Percentiles rank a stretch among this genome's conserved stretches.
These are phyloP conservation scores for Microcyclospora pomicola DNA, from an alignment of 2,329 filamentous ascomycete genomes.

Conservation along the genomic window DNA sequence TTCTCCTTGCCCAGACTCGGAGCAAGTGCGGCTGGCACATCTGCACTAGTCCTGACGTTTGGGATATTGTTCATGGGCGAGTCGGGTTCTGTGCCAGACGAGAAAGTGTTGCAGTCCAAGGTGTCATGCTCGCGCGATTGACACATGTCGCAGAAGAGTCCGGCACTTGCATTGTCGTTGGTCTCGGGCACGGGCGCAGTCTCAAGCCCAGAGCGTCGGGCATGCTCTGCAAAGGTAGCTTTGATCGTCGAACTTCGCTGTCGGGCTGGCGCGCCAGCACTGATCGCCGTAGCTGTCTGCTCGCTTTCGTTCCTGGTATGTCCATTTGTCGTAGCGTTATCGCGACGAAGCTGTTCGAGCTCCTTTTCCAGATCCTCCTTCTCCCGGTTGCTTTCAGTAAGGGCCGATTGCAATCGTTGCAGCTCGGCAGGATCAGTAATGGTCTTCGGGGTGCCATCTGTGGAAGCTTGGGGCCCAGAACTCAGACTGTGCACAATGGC, in stretches of 20 bases:
- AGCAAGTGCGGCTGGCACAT: not conserved
- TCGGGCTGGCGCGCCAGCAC: constrained; percentile 10
- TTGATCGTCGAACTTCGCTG: constrained; percentile 43
- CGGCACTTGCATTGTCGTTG: constrained; percentile 35
- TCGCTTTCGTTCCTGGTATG: constrained; percentile 26
- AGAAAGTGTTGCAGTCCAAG: constrained; percentile 49
- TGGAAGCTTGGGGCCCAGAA: constrained; percentile 43
- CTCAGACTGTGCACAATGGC: constrained; percentile 95
- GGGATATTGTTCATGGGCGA: not conserved
- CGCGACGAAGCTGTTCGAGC: constrained; percentile 48
- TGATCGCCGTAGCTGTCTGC: constrained; percentile 14
- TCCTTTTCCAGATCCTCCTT: constrained; percentile 78
- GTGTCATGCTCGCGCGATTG: constrained; percentile 88
- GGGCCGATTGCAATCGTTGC: constrained; percentile 43
- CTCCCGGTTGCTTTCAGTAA: constrained; percentile 65
- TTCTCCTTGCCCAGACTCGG: constrained; percentile 9
- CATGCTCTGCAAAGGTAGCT: constrained; percentile 44
- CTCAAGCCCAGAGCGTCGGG: constrained; percentile 36
- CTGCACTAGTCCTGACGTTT: not conserved
- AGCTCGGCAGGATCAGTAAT: constrained; percentile 30
- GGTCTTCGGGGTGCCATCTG: constrained; percentile 4
- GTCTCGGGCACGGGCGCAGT: constrained; percentile 37
- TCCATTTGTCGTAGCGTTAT: constrained; percentile 25
- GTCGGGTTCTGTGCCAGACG: constrained; percentile 29
- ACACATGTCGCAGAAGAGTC: constrained; percentile 83